Conservation (phyloP, 345 rosid species). For the Bruguiera parviflora region DNA sequence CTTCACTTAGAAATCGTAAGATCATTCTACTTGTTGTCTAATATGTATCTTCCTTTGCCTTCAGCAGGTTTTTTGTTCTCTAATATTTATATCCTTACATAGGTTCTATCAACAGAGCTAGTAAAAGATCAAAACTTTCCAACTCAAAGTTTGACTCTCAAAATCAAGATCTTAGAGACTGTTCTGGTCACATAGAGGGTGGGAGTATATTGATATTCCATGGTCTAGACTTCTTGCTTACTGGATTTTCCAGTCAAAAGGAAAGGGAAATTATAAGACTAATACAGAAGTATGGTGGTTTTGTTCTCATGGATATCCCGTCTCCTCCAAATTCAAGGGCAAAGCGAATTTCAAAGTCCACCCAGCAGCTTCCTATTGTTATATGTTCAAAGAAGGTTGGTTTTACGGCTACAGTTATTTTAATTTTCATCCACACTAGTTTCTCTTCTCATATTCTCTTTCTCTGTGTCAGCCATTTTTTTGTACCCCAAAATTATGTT, state of each 20-base stretch:
- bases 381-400: conserved; percentile 53
- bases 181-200: conserved; percentile 16
- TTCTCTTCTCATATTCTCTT: neutral
- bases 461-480: neutral
- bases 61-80: neutral
- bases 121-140: conserved; percentile 26
- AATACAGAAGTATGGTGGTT: conserved; percentile 52
- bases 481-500: neutral
- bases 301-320: conserved; percentile 50
- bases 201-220: conserved; percentile 36
- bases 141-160: conserved; percentile 18
- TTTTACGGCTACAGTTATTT: neutral
- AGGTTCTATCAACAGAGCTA: conserved; percentile 28
- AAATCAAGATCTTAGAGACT: conserved; percentile 17
- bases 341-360: conserved; percentile 26
- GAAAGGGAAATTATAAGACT: conserved; percentile 47
- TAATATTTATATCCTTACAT: neutral
- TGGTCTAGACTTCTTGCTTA: conserved; percentile 48
- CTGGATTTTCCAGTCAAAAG: conserved; percentile 56
- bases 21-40: neutral
- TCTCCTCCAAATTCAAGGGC: conserved; percentile 29
- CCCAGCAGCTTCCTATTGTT: conserved; percentile 39
- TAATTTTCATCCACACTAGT: neutral
- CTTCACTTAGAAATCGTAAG: conserved; percentile 28
- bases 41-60: neutral